phyloP scores from a whole-genome alignment of 805 yeast species.

The Yarrowia sp. region DNA sequence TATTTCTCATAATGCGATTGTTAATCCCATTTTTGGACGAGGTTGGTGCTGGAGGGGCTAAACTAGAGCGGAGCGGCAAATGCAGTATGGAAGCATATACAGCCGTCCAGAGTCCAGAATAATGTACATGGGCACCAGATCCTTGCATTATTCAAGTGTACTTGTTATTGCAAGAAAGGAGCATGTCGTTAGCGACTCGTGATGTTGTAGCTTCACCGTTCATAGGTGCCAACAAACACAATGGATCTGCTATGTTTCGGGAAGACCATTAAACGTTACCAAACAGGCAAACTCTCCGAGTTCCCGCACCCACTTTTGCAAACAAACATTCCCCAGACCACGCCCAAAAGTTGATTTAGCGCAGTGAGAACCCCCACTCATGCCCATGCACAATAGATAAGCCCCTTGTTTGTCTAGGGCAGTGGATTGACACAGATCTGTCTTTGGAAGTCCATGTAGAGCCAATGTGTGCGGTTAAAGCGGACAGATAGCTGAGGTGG shows the following conservation, averaged over 20 bases:
- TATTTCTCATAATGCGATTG: neutral
- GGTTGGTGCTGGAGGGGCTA: neutral
- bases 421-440: neutral
- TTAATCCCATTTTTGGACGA: neutral
- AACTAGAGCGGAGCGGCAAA: neutral
- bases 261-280: neutral
- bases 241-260: too few species aligned
- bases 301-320: too few species aligned
- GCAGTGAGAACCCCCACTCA: neutral
- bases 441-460: neutral
- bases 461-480: neutral
- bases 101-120: neutral
- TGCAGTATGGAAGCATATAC: neutral
- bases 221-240: too few species aligned
- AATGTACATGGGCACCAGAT: neutral
- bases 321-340: too few species aligned
- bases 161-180: too few species aligned
- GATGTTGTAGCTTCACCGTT: too few species aligned
- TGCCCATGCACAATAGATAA: neutral
- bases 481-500: too few species aligned
- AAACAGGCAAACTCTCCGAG: too few species aligned
- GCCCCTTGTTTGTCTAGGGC: neutral
- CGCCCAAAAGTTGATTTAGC: too few species aligned
- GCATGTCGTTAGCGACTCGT: too few species aligned
- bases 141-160: neutral